These are phyloP conservation scores for Stylonectria norvegica DNA, from an alignment of 2,329 filamentous ascomycete genomes.

Conservation along the genomic window DNA sequence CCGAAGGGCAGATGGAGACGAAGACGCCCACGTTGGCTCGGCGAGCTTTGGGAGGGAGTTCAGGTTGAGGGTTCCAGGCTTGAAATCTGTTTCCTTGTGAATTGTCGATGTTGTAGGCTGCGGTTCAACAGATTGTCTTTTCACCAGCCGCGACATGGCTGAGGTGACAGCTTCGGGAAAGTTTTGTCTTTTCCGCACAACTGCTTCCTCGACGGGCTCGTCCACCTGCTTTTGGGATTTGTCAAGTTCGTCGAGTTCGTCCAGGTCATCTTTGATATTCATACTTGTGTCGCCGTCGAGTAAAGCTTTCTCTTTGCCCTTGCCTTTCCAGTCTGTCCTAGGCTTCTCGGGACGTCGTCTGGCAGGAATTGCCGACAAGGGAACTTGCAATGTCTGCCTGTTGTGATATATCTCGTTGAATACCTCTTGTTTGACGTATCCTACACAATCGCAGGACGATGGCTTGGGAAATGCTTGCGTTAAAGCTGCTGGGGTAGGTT, in stretches of 20 bases:
- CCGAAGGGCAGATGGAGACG: constrained; percentile 25
- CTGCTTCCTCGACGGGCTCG: constrained; percentile 4
- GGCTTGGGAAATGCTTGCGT: constrained; percentile 12
- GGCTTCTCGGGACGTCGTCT: constrained; percentile 19
- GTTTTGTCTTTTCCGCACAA: constrained; percentile 18
- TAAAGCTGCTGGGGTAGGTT: constrained; percentile 7
- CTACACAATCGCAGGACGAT: background rate
- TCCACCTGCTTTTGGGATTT: constrained; percentile 22
- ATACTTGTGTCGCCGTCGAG: constrained; percentile 4
- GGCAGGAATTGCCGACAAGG: constrained; percentile 25
- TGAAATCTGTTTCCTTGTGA: constrained; percentile 46
- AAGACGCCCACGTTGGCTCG: constrained; percentile 29
- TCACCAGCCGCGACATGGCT: too few relatives aligned
- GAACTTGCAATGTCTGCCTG: too few relatives aligned
- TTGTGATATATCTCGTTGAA: too few relatives aligned
- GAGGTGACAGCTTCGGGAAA: constrained; percentile 14
- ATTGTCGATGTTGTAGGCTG: constrained; percentile 7
- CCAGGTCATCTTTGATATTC: constrained; percentile 2
- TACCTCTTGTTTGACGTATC: constrained; percentile 28
- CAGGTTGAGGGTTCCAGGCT: constrained; percentile 63
- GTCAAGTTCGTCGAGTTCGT: constrained; percentile 19
- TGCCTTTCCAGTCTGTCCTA: constrained; percentile 1
- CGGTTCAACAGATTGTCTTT: too few relatives aligned
- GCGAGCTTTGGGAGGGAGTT: constrained; percentile 60
- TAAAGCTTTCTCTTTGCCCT: background rate